Base-by-base conservation (phyloP, 1,139 yeast genomes). In the Geotrichum bryndzae region DNA sequence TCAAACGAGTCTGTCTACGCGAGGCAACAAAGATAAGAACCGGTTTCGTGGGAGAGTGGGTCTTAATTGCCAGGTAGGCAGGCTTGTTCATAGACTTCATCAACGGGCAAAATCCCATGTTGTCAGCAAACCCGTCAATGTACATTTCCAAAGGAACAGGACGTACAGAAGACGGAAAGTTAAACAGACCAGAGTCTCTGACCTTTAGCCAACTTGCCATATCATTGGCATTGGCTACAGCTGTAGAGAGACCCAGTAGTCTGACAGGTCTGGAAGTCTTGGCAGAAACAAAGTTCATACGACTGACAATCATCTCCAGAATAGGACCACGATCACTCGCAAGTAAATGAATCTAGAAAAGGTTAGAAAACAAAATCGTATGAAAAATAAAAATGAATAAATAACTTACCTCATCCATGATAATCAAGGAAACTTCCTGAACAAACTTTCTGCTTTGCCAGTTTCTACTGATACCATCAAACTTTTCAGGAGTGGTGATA, bases 271-370 rank as follows among this genome's bases (percentile, higher is more conserved):
- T 82, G 62, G 84, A 82, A 0, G 96, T 90, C 67, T 84, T 87
- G 0, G 90, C 82, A 0, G 95, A 84, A 64, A 92, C 87, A 71
- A 88, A 90, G 72, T 94, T 92, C 97, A 95, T 90, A 76, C 99
- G 89, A 77, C 97, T 90, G 18, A 95, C 99, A 81, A 95, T 94
- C 94, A 94, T 94, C 72, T 95, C 99, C 70, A 95, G 80, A 75
- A 94, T 92, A 1, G 99, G 98, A 66, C 99, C 99, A 76, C 99
- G 86, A 72, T 94, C 99, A 78, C 97, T 89, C 1, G 99, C 99
- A 68, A 95, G 82, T 66, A 95, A 79, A 79, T 95, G 99, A 66
- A 95, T 91, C 77, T 29, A 29, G 33, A 29, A 29, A 29, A 29
- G 10, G 33, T 29, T 29, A 29, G 52, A 57, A 57, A 57, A 35